Evolutionary conservation across 768 basidiomycete genomes (phyloP), one percentile per base, ranked within the genome.

Genomic region (Obba rivulosa): DNA sequence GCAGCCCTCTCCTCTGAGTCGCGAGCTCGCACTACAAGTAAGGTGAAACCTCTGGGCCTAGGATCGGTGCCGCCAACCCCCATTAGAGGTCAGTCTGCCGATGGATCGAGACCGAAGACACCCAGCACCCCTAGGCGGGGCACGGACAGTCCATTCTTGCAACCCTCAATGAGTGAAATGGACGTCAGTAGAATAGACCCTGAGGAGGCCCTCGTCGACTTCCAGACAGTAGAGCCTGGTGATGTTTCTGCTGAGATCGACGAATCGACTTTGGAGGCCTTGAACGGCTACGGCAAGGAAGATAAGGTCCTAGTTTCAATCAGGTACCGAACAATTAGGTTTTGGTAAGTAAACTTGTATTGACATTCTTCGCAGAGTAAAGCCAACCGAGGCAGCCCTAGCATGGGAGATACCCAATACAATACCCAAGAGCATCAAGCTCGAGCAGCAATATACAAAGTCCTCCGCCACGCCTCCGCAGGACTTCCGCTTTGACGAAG

Each of bases 231-330:
- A 2, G 87, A 88, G 36, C 70, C 75, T 4, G 75, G 75, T 0
- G 87, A 91, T 59, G 56, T 87, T 8, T 87, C 81, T 9, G 83
- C 66, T 0, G 85, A 85, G 45, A 70, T 87, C 1, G 87, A 88
- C 46, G 80, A 82, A 46, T 70, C 71, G 16, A 70, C 74, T 69
- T 58, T 81, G n/a, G 60, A 63, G 1, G 63, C 66, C 1, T 13
- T 31, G 5, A 62, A 63, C 13, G 74, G 81, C 43, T 78, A 82
- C 51, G 82, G 84, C n/a, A 80, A 77, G 44, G 79, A 87, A 46
- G 88, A 91, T 63, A 91, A 92, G 62, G 90, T 91, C 39, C 81
- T 92, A 64, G 89, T 92, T 18, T 90, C 89, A 21, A 75, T 92
- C 55, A 76, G 87, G 87, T 87, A 53, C 7, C 7, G 5, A 43